phyloP scores from a whole-genome alignment of 2,329 filamentous ascomycete genomes.

The Mycosphaerella sp. region DNA sequence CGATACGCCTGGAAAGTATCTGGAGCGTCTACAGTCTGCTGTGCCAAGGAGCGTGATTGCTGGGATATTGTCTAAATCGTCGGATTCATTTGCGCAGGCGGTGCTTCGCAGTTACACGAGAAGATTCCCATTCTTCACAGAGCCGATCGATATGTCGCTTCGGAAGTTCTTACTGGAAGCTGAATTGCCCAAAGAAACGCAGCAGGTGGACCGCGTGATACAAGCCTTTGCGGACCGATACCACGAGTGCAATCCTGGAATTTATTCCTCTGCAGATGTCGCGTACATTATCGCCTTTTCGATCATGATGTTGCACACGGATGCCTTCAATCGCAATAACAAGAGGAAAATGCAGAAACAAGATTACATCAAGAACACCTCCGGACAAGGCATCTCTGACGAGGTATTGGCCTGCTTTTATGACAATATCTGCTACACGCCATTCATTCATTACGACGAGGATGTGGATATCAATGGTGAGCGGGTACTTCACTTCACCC shows the following conservation, averaged over 20 bases:
- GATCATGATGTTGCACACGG: constrained; percentile 89
- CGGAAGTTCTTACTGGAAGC: constrained; percentile 95
- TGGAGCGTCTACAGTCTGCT: constrained; percentile 73
- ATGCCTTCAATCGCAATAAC: constrained; percentile 99
- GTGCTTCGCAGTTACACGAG: constrained; percentile 93
- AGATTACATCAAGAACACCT: constrained; percentile 93
- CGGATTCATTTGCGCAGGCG: constrained; percentile 72
- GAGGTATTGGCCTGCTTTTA: constrained; percentile 95
- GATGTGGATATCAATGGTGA: constrained; percentile 74
- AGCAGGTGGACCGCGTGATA: constrained; percentile 92
- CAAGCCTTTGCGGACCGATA: constrained; percentile 95
- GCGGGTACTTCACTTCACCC: constrained; percentile 61
- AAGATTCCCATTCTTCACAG: constrained; percentile 88
- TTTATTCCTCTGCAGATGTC: constrained; percentile 83
- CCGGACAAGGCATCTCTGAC: constrained; percentile 83
- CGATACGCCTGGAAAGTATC: constrained; percentile 84
- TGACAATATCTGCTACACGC: constrained; percentile 97
- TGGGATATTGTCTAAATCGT: constrained; percentile 76
- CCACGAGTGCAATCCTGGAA: constrained; percentile 95
- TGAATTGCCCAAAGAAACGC: constrained; percentile 91
- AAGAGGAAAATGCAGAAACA: constrained; percentile 97
- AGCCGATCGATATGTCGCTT: constrained; percentile 96
- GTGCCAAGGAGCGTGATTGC: constrained; percentile 78
- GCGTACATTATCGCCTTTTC: constrained; percentile 99
- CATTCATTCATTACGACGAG: constrained; percentile 96